phyloP scores from a whole-genome alignment of 2,329 filamentous ascomycete genomes.

The Didymella segeticola region DNA sequence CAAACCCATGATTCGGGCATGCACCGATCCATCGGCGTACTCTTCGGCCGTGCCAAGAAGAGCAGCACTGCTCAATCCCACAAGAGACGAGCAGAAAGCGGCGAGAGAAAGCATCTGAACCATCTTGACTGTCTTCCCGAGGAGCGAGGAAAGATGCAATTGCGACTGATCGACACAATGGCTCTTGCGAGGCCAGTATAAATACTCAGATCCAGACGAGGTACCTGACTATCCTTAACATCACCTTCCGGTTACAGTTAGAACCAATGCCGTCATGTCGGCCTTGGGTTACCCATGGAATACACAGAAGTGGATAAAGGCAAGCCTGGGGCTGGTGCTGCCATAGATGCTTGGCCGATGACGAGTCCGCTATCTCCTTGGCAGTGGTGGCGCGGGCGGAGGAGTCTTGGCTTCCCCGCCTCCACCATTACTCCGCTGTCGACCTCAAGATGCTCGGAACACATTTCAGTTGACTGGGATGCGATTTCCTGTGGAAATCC shows the following conservation, averaged over 20 bases:
- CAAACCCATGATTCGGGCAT: slow-evolving; percentile 43
- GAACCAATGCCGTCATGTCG: slow-evolving; percentile 6
- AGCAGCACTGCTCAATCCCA: slow-evolving; percentile 30
- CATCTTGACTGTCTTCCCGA: slow-evolving; percentile 16
- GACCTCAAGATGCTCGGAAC: neutral
- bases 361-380: slow-evolving; percentile 23
- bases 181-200: slow-evolving; percentile 1
- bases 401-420: slow-evolving; percentile 12
- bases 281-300: slow-evolving; percentile 12
- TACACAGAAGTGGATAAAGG: slow-evolving; percentile 5
- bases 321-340: slow-evolving; percentile 7
- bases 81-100: slow-evolving; percentile 24
- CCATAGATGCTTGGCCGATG: slow-evolving; percentile 23
- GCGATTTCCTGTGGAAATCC: neutral
- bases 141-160: neutral
- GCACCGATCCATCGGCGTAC: slow-evolving; percentile 45
- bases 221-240: slow-evolving; percentile 5
- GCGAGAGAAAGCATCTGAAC: slow-evolving; percentile 21
- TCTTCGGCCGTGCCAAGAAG: slow-evolving; percentile 36
- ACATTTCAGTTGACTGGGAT: no score
- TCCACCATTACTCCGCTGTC: neutral
- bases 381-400: slow-evolving; percentile 18
- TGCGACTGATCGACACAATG: slow-evolving; percentile 7
- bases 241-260: slow-evolving; percentile 16
- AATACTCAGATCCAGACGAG: slow-evolving; percentile 2